Base-by-base conservation (phyloP, 768 basidiomycete species). In the Xerocomellus chrysenteron region DNA sequence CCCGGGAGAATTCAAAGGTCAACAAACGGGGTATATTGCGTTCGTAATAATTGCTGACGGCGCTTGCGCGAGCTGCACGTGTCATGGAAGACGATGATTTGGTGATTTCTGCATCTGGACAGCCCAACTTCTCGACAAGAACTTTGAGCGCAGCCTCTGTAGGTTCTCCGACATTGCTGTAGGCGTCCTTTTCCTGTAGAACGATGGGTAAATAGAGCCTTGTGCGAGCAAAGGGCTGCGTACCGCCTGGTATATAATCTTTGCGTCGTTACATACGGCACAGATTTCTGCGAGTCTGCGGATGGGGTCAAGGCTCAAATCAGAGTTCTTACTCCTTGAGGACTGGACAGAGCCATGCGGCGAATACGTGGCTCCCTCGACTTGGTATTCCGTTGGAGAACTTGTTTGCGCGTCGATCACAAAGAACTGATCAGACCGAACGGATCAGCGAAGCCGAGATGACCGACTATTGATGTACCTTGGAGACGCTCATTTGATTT, bases 111-210 rank as follows among this genome's bases (percentile, higher is more conserved):
- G 73, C 71, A 64, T 92, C 83, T 19, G 81, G 75, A 69, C 87
- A 88, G 19, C 90, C 93, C 53, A 98, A 82, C 77, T 98, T 99
- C 77, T 99, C 96, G 24, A 84, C 92, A 17, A 98, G 83, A 42
- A 97, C 94, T 72, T 91, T 94, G 54, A 99, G 81, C 1, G 96
- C 96, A 5, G 96, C 96, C 73, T 99, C 96, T 1, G 96, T 99
- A 14, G 96, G 96, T 75, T 98, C 96, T 26, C 96, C 96, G 46
- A 99, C 82, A 66, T 90, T 94, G 47, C 79, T 72, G 70, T 96
- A 98, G 0, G 76, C 59, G 30, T 80, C 78, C 69, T 90, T 94
- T 26, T 96, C 92, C 92, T 95, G 64, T 24, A 21, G 42, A 19
- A 35, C 26, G 47, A 37, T 63, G 19, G 66, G 35, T 40, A 33